A percentile compares a stretch with the other conserved stretches of the same genome.
phyloP scores from a whole-genome alignment of 1,139 yeast species.

The Pichia norvegensis region DNA sequence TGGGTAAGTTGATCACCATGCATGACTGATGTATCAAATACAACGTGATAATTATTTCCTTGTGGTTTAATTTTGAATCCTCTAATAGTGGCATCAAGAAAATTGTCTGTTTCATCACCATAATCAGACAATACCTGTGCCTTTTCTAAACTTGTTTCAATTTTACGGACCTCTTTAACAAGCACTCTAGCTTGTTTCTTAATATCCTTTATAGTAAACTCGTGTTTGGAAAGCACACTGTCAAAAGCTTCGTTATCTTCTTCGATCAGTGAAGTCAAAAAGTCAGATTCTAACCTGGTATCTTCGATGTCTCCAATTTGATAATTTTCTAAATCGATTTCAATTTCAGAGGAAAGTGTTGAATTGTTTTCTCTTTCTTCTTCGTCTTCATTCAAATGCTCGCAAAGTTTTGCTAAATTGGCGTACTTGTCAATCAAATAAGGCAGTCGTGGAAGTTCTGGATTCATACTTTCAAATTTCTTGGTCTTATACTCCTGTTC shows the following conservation, averaged over 20 bases:
- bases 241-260: conserved; percentile 24
- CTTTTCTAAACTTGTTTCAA: conserved; percentile 18
- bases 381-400: conserved; percentile 23
- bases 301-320: conserved; percentile 43
- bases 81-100: conserved; percentile 26
- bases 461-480: background rate
- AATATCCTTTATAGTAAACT: conserved; percentile 38
- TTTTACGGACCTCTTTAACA: conserved; percentile 21
- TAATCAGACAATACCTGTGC: conserved; percentile 38
- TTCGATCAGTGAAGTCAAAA: conserved; percentile 30
- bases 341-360: background rate
- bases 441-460: conserved; percentile 55
- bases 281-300: conserved; percentile 32
- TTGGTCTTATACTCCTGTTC: conserved; percentile 19
- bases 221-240: conserved; percentile 15
- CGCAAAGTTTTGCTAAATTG: conserved; percentile 51
- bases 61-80: background rate
- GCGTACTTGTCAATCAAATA: conserved; percentile 60
- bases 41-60: background rate
- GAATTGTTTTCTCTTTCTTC: background rate
- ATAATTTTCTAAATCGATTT: conserved; percentile 1
- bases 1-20: conserved; percentile 1
- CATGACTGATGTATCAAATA: background rate
- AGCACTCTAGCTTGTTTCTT: conserved; percentile 40
- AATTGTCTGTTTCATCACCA: conserved; percentile 32